These are phyloP conservation scores for Trichosanthes truncata DNA, from an alignment of 306 rosid genomes.

Conservation along the genomic window DNA sequence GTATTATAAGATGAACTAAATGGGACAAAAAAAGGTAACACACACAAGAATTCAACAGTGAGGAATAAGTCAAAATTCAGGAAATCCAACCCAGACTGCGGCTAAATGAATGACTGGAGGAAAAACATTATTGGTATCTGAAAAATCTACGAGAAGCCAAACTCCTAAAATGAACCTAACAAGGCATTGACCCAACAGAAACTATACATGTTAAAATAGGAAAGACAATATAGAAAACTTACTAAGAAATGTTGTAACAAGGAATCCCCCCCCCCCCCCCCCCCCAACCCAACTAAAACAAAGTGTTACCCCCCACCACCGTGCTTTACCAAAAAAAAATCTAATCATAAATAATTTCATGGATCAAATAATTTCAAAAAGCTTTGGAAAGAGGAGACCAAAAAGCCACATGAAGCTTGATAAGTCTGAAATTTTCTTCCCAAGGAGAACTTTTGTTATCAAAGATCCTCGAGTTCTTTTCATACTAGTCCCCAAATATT, in stretches of 20 bases:
- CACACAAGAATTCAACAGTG: background rate
- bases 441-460: background rate
- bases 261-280: no score
- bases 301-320: background rate
- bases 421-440: background rate
- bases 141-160: background rate
- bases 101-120: background rate
- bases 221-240: no score
- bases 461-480: background rate
- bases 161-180: background rate
- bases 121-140: background rate
- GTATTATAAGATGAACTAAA: slow-evolving; percentile 9
- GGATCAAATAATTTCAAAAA: no score
- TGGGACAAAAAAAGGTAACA: background rate
- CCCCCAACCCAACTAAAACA: background rate
- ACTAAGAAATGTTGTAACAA: no score
- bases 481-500: background rate
- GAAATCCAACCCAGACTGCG: background rate
- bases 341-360: background rate
- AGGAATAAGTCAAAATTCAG: background rate
- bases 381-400: background rate
- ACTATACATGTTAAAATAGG: no score
- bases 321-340: background rate
- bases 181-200: background rate
- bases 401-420: background rate